Evolutionary conservation across 1,284 basidiomycete genomes (phyloP).

Genomic region (Ustilago hordei): DNA sequence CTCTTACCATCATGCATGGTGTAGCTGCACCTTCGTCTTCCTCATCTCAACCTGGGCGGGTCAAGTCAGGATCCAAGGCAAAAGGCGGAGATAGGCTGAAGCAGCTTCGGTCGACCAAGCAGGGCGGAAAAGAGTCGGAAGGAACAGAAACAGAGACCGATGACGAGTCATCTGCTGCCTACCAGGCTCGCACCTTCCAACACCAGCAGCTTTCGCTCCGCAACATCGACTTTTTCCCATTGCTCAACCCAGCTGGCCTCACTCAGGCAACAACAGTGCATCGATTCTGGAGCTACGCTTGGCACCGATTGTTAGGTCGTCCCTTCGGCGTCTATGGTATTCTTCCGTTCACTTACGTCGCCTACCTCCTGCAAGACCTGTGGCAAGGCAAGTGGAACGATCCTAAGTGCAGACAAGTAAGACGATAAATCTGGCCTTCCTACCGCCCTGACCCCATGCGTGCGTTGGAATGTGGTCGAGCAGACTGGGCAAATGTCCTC

Average conservation of each 20-base stretch:
- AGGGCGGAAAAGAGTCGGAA: slow-evolving; percentile 25
- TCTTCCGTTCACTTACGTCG: slow-evolving; percentile 44
- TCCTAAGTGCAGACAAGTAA: slow-evolving; percentile 31
- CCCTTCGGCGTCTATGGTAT: slow-evolving; percentile 53
- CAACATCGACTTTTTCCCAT: slow-evolving; percentile 57
- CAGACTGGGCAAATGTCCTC: slow-evolving; percentile 58
- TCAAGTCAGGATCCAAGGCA: neutral
- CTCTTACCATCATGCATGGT: slow-evolving; percentile 46
- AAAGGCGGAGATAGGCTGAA: slow-evolving; percentile 10
- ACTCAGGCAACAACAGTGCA: slow-evolving; percentile 43
- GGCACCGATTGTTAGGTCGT: slow-evolving; percentile 54
- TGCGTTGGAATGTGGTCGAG: slow-evolving; percentile 37
- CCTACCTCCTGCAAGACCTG: slow-evolving; percentile 35
- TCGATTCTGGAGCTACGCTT: slow-evolving; percentile 50
- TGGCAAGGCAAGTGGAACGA: slow-evolving; percentile 39
- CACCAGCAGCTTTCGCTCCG: slow-evolving; percentile 44
- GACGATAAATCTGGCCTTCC: slow-evolving; percentile 39
- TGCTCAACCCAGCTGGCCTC: slow-evolving; percentile 49
- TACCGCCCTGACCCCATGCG: slow-evolving; percentile 52
- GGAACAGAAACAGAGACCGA: slow-evolving; percentile 41
- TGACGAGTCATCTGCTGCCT: slow-evolving; percentile 26
- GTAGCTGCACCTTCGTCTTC: slow-evolving; percentile 1
- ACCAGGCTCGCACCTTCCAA: slow-evolving; percentile 13
- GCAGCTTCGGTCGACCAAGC: slow-evolving; percentile 8
- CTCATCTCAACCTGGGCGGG: neutral